Percentiles rank a stretch among this genome's conserved stretches.
Conservation (phyloP, 176 grass and related monocot genomes). For the Cocos nucifera region DNA sequence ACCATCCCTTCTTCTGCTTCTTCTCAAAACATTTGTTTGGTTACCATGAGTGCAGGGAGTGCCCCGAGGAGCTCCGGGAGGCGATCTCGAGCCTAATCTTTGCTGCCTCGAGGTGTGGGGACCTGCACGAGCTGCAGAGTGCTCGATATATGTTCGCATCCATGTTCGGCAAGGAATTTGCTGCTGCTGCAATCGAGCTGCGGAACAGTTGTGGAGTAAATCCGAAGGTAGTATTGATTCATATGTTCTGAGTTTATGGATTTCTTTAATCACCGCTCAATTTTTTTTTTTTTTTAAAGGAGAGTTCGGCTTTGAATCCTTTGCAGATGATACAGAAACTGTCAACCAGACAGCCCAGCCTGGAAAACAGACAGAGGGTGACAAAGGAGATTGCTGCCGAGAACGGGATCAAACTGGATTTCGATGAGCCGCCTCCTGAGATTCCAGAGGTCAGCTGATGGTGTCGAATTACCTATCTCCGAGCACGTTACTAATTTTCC, state of each 20-base stretch:
- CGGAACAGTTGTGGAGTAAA: conserved; percentile 53
- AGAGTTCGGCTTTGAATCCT: no score
- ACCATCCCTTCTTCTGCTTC: no score
- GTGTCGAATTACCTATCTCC: no score
- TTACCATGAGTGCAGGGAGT: conserved; percentile 13
- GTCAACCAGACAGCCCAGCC: conserved; percentile 49
- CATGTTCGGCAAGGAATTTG: conserved; percentile 70
- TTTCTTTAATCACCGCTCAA: no score
- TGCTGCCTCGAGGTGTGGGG: conserved; percentile 55
- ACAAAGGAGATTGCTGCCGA: conserved; percentile 70
- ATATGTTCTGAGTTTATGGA: no score
- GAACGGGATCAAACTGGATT: conserved; percentile 55
- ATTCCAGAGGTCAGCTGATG: conserved; percentile 1
- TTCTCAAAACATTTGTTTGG: no score
- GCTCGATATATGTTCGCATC: conserved; percentile 31
- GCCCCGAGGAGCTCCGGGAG: conserved; percentile 85
- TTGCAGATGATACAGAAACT: conserved; percentile 79
- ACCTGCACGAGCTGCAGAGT: conserved; percentile 73
- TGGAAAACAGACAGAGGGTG: conserved; percentile 55
- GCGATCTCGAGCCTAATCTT: conserved; percentile 57
- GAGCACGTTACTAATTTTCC: not conserved
- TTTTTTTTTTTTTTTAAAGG: no score
- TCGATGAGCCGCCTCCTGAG: conserved; percentile 18
- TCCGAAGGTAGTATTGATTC: conserved; percentile 33
- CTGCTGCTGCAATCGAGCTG: conserved; percentile 30